Evolutionary conservation across 2,329 filamentous ascomycete species (phyloP).

Genomic region (Neopestalotiopsis rosae): DNA sequence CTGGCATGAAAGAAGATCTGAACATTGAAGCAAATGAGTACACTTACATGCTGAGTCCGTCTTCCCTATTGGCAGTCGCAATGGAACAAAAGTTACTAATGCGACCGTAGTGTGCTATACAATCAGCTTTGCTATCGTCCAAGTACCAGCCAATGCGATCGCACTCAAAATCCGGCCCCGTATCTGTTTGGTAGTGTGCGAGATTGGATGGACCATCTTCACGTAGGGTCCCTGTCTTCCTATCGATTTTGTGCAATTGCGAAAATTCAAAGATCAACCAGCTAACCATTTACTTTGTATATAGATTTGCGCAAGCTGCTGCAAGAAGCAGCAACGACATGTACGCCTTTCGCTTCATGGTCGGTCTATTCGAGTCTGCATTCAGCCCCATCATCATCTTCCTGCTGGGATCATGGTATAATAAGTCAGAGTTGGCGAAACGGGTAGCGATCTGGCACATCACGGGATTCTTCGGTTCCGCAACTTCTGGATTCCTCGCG

Average conservation of each 20-base stretch:
- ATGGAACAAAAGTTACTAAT: neutral
- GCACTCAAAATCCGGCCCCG: constrained; percentile 26
- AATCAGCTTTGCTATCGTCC: constrained; percentile 10
- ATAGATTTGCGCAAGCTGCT: constrained; percentile 36
- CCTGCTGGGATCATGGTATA: constrained; percentile 38
- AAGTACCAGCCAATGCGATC: constrained; percentile 10
- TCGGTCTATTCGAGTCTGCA: constrained; percentile 37
- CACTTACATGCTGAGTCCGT: constrained; percentile 18
- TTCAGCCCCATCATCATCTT: constrained; percentile 37
- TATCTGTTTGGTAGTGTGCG: constrained; percentile 36
- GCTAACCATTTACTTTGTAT: constrained; percentile 17
- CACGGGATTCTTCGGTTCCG: constrained; percentile 32
- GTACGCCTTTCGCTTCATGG: constrained; percentile 38
- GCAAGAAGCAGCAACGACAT: constrained; percentile 29
- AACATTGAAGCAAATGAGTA: constrained; percentile 21
- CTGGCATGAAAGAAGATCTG: constrained; percentile 21
- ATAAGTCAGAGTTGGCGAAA: constrained; percentile 34
- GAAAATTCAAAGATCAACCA: neutral
- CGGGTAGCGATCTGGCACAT: constrained; percentile 33
- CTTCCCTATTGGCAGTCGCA: too few species aligned
- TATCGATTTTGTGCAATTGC: neutral
- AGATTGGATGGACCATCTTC: constrained; percentile 21
- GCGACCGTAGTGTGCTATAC: constrained; percentile 18
- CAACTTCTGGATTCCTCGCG: constrained; percentile 37
- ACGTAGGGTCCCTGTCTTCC: constrained; percentile 21